Evolutionary conservation across 2,329 filamentous ascomycete species (phyloP), one percentile per base, ranked within the genome.

Genomic region (Diaporthe ilicicola): DNA sequence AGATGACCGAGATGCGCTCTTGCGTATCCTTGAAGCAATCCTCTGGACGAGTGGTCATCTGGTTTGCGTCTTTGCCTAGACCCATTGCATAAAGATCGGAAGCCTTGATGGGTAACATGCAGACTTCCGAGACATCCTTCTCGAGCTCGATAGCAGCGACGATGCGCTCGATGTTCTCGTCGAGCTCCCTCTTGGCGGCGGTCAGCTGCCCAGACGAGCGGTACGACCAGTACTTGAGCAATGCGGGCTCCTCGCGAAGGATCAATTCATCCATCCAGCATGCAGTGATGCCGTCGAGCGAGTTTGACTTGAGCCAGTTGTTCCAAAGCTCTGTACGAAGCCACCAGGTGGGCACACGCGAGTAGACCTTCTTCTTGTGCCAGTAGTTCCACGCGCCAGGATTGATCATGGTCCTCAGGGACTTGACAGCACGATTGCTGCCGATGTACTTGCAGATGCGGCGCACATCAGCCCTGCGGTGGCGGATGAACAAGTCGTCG

Each of bases 241-340:
- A 80, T 4, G 84, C 80, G 17, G 80, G 81, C 71, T 87, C 85
- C 72, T 81, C 77, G 15, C 85, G 81, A 2, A 87, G 76, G 15
- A 86, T 81, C 22, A 82, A 78, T 76, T 87, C 85, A 72, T 87
- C 85, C 76, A 86, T 81, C 82, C 84, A 86, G 70, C 85, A 84
- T 1, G 83, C 82, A 15, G 83, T 83, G 8, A 86, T 82, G 17
- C 83, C 85, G 62, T 87, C 85, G 15, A 87, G 79, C 39, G 81
- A 81, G 37, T 78, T 79, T 1, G 80, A 80, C 27, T 83, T 82
- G 62, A 85, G 83, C 85, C 85, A 87, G 17, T 81, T 79, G 70
- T 84, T 84, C 85, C 85, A 87, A 50, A 87, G 81, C 71, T 83
- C 78, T 1, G 84, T 85, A n/a, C 85, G 80, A 61, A 85, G 81